Evolutionary conservation across 2,329 filamentous ascomycete genomes (phyloP), one percentile per base, ranked within the genome.

Genomic region (Clarireedia sp.): DNA sequence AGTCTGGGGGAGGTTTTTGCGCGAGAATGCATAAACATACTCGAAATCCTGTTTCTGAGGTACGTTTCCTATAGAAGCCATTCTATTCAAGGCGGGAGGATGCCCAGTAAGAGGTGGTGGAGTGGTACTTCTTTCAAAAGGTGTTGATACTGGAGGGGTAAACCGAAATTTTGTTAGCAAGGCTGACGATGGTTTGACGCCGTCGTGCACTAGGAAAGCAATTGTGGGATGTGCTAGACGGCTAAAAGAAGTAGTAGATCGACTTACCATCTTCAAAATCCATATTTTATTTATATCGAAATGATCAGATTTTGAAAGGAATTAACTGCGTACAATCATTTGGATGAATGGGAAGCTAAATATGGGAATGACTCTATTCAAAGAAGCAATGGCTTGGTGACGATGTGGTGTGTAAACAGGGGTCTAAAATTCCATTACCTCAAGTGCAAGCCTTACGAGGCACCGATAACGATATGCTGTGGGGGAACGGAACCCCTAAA

Each of bases 101-200:
- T 65, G 57, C 21, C 63, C 63, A 33, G 60, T 9, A 17, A 64
- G 57, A 16, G 66, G 62, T 45, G 66, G 65, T 55, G 66, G 65
- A 49, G 66, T 66, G 36, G 64, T 66, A 48, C 57, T 66, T 38
- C 62, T 63, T 65, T 64, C 62, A 45, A 61, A 66, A 40, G 57
- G 41, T 33, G 49, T 49, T 21, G 56, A 54, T 48, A 53, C 53
- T 61, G 46, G 47, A n/a, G 44, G 41, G 41, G 21, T 21, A 24
- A 48, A 46, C 33, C 48, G 50, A 23, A 54, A 33, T 55, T 56
- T 53, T 58, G 47, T 62, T 53, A 59, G 55, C 49, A 40, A 57
- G 56, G 59, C 59, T 59, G 51, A 45, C 40, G 41, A 19, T 45
- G 19, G 24, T 45, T 14, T 41, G 38, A 41, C 38, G 38, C 38